Evolutionary conservation across 2,329 filamentous ascomycete species (phyloP), one percentile per base, ranked within the genome.

Genomic region (Colletotrichum viniferum): DNA sequence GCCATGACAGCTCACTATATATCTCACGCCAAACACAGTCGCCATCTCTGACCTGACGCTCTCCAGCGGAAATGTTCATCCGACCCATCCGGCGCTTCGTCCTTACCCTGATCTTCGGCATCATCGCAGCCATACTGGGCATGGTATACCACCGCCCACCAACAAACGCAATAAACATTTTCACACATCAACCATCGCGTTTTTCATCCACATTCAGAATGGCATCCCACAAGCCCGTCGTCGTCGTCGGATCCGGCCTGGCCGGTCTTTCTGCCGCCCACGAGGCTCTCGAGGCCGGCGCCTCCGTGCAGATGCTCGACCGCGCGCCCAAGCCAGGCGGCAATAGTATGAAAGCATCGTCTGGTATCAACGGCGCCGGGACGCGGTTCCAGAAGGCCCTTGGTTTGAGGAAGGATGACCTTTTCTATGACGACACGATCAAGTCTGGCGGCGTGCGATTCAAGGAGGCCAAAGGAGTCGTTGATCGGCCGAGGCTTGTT

Each of bases 301-400:
- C 89, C 3, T 82, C 86, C 0, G 92, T 94, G 1, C 85, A 86
- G 36, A 85, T 94, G 65, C 85, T 94, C 14, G 92, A 94, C 73
- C 89, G 91, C 24, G 87, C 88, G 0, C 79, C 87, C 4, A 92
- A 91, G 79, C 90, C 91, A 0, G 92, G 92, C 43, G 91, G 91
- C 3, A 93, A 93, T 79, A 91, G 88, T 79, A 92, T 93, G 82
- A 93, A 93, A 82, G 92, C 92, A 0, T 93, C 91, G 0, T 93
- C 91, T 0, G 92, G 91, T 0, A 93, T 93, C 81, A 93, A 92
- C 77, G 92, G 90, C 8, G 90, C 90, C 0, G 87, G 87, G 0
- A 93, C 92, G 0, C 85, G 84, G 5, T 92, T 90, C 76, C 92
- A 94, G 79, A 81, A 82, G 13, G 82, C 79, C 4, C 69, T 79